Evolutionary conservation across 208 protist genomes (phyloP), one percentile per base, ranked within the genome.

Genomic region (Vickermania ingenoplastis): DNA sequence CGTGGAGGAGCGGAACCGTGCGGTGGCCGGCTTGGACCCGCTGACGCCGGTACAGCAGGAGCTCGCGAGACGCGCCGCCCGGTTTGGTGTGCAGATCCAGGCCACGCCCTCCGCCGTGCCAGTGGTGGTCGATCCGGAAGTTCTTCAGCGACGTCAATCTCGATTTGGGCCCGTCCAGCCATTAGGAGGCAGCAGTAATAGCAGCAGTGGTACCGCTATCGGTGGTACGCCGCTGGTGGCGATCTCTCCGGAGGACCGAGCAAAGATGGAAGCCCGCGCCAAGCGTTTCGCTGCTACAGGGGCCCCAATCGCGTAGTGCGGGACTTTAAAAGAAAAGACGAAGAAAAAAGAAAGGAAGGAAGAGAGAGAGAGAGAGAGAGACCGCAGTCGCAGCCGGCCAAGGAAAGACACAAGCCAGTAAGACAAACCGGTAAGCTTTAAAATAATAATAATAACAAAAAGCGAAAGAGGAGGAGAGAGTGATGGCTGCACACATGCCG

Each of bases 51-150:
- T 73, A 21, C 78, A 90, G 69, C 77, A 87, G 59, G 83, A 75
- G 48, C 74, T 93, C 4, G 66, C 65, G 24, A 65, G 69, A 26
- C 82, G 86, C 22, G 86, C 86, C 14, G 81, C 75, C 0, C 86
- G 86, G 53, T 93, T 93, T 62, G 86, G 86, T 26, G 57, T 87
- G 30, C 1, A 67, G 23, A 27, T 83, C 2, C 22, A 17, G 26
- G 11, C 48, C 68, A 45, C 65, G 65, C 21, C 61, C 54, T 45
- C 67, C 64, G 48, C 41, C 45, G 56, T 29, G 41, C 56, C 61
- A 11, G 70, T 83, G 21, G 57, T 68, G 17, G 73, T 89, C 45
- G 79, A 87, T 48, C 75, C 73, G 45, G 81, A 75, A 52, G 82
- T 73, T 57, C 71, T 92, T 56, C 59, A 73, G 31, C 67, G 68